A percentile compares a stretch with the other conserved stretches of the same genome.
Evolutionary conservation across 2,329 filamentous ascomycete genomes (phyloP).

Genomic region (Diaporthe australafricana): DNA sequence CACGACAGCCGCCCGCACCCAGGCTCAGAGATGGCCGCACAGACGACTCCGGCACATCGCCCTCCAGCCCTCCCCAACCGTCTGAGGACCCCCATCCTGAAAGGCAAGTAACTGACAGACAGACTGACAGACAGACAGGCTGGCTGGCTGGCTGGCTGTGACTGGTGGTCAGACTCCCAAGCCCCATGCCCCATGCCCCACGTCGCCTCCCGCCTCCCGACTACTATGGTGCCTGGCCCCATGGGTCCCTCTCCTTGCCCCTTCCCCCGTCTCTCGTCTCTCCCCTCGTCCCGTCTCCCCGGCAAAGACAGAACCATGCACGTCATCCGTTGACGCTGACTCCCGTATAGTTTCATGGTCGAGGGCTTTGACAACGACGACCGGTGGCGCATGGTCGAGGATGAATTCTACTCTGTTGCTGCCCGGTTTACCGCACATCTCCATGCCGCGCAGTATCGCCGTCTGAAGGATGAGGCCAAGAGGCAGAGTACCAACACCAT

Average conservation of each 20-base stretch:
- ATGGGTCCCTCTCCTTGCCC: too few relatives aligned
- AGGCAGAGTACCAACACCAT: slow-evolving; percentile 65
- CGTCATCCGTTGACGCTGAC: not conserved
- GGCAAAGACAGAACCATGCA: not conserved
- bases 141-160: not conserved
- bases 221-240: not conserved
- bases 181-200: not conserved
- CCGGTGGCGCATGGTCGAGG: slow-evolving; percentile 84
- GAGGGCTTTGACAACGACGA: slow-evolving; percentile 76
- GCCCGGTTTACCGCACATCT: slow-evolving; percentile 79
- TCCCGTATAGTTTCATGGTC: slow-evolving; percentile 67
- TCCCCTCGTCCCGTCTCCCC: not conserved
- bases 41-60: not conserved
- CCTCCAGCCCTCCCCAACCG: not conserved
- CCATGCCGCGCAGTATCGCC: slow-evolving; percentile 81
- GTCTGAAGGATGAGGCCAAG: slow-evolving; percentile 69
- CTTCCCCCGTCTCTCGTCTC: not conserved
- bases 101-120: not conserved
- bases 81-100: slow-evolving; percentile 15
- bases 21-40: not conserved
- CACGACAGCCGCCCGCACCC: not conserved
- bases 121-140: not conserved
- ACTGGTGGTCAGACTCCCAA: slow-evolving; percentile 4
- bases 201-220: not conserved
- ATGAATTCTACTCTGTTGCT: slow-evolving; percentile 78